Evolutionary conservation across 2,329 filamentous ascomycete genomes (phyloP).

Genomic region (Ophiostoma sp.): DNA sequence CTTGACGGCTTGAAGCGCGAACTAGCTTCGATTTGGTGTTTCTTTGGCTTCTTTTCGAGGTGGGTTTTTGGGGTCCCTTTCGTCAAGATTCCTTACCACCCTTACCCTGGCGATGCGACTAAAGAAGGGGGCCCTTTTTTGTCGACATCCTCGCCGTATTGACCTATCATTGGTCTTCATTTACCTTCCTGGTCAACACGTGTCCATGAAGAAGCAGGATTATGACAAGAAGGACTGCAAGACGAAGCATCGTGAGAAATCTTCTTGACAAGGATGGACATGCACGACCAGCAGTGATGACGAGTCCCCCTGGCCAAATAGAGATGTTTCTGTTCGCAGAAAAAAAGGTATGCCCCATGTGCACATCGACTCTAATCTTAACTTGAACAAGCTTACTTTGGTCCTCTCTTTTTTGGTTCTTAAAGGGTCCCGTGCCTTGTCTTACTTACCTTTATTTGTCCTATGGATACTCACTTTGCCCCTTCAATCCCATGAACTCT

Average conservation of each 20-base stretch:
- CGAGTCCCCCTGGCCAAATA: background rate
- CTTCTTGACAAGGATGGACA: background rate
- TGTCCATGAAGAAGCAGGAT: background rate
- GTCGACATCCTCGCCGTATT: background rate
- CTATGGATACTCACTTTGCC: background rate
- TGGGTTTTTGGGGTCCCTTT: background rate
- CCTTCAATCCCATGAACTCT: background rate
- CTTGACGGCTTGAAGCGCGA: background rate
- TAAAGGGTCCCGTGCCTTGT: background rate
- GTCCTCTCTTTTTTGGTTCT: background rate
- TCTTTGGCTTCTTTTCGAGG: background rate
- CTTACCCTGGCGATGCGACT: constrained; percentile 4
- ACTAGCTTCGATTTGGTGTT: constrained; percentile 5
- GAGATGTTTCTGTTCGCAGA: background rate
- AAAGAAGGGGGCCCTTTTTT: background rate
- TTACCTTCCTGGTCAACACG: background rate
- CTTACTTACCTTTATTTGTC: background rate
- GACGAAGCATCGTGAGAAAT: background rate
- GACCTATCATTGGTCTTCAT: constrained; percentile 2
- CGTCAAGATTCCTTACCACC: background rate
- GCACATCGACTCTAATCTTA: background rate
- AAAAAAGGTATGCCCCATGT: background rate
- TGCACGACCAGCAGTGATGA: background rate
- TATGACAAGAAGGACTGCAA: background rate
- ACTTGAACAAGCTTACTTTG: background rate